Base-by-base conservation (phyloP, 768 basidiomycete species). In the Lentinula boryana region DNA sequence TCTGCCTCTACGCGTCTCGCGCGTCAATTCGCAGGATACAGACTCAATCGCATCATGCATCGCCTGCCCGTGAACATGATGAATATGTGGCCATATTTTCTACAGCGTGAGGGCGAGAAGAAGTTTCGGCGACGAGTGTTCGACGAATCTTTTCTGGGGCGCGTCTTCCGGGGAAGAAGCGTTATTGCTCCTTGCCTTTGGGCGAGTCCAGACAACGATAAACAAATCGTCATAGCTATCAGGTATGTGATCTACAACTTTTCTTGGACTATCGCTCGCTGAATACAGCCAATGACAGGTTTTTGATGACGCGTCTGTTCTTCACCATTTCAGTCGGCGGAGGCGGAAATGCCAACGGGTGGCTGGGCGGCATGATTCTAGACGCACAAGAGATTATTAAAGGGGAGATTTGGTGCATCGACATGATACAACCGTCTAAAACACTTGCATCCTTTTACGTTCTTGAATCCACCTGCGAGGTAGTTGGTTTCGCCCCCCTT, bases 51-150 rank as follows among this genome's bases (percentile, higher is more conserved):
- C 0, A 56, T 84, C 6, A 62, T 82, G 52, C 61, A 71, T 49
- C 68, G 69, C 10, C 72, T 81, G 64, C 70, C 80, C 15, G 70
- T 61, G 21, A 77, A 74, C 16, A 84, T 78, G 71, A 82, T 78
- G 1, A 84, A 91, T 63, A 75, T 87, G 67, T 92, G 90, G 90
- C 87, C 89, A 6, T 91, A 91, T 68, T 76, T 90, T 36, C 71
- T 70, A 31, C 66, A 74, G 21, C 81, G 89, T n/a, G 66, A 75
- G 60, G 63, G 66, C 12, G 87, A 89, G 68, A 65, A 69, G 1
- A 43, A 61, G 0, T 60, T 58, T 16, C 75, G 82, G 43, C 77
- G 72, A 57, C 59, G 60, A 3, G 63, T 65, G n/a, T 87, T 82
- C 66, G 63, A 71, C 8, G 60, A 61, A 10, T 84, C 85, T 5